phyloP scores from a whole-genome alignment of 768 basidiomycete species.

The Crepidotus variabilis region DNA sequence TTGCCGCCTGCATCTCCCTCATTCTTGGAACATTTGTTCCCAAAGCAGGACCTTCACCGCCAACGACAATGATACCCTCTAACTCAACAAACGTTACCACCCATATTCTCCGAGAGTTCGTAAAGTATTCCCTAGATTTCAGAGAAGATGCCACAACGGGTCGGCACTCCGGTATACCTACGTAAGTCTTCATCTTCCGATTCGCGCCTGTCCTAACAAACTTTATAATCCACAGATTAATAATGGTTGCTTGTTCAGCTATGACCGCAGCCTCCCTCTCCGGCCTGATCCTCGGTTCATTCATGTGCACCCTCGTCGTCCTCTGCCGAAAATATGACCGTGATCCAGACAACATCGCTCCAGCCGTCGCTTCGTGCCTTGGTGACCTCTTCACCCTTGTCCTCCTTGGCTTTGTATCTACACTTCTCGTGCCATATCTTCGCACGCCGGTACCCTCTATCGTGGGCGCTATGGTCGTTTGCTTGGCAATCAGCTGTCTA shows the following conservation, averaged over 20 bases:
- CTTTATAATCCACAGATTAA: slow-evolving; percentile 43
- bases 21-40: slow-evolving; percentile 65
- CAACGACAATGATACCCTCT: slow-evolving; percentile 9
- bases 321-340: slow-evolving; percentile 69
- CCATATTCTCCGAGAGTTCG: slow-evolving; percentile 6
- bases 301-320: slow-evolving; percentile 86
- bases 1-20: slow-evolving; percentile 79
- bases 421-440: slow-evolving; percentile 63
- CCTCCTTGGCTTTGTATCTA: slow-evolving; percentile 73
- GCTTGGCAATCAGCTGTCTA: slow-evolving; percentile 44
- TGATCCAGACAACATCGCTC: slow-evolving; percentile 97
- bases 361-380: slow-evolving; percentile 88
- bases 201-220: not conserved
- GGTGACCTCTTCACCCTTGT: slow-evolving; percentile 91
- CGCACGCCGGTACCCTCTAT: slow-evolving; percentile 65
- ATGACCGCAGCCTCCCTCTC: slow-evolving; percentile 82
- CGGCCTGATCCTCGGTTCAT: slow-evolving; percentile 78
- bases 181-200: slow-evolving; percentile 24
- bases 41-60: slow-evolving; percentile 19
- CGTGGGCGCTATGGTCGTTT: slow-evolving; percentile 44
- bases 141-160: slow-evolving; percentile 19
- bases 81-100: slow-evolving; percentile 9
- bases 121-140: slow-evolving; percentile 14
- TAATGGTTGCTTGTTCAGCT: slow-evolving; percentile 71
- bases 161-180: slow-evolving; percentile 31